Evolutionary conservation across 495 filamentous ascomycete genomes (phyloP).

Genomic region (Aspergillus baeticus): DNA sequence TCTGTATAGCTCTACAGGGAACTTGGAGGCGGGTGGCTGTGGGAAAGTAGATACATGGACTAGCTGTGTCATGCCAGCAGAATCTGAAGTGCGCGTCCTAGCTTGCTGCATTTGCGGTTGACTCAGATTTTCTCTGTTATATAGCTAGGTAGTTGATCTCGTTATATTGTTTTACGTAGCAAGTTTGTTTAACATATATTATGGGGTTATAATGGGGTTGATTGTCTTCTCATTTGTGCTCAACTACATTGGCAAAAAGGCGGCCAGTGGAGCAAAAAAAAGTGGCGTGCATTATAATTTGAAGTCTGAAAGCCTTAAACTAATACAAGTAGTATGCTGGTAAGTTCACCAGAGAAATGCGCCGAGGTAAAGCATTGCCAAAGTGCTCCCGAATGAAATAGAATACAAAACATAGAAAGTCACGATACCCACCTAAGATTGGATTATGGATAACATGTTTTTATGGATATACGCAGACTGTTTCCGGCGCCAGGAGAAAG

Average conservation of each 20-base stretch:
- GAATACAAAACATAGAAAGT: neutral
- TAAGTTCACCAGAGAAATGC: neutral
- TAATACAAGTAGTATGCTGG: neutral
- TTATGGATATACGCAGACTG: no score
- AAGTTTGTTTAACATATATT: no score
- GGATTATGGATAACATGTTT: no score
- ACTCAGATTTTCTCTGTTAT: no score
- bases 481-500: no score
- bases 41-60: slow-evolving; percentile 21
- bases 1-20: slow-evolving; percentile 45
- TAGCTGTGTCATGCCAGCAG: neutral
- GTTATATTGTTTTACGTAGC: no score
- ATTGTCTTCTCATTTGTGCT: no score
- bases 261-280: no score
- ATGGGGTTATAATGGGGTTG: no score
- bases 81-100: neutral
- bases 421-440: neutral
- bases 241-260: no score
- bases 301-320: neutral
- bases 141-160: no score
- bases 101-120: neutral
- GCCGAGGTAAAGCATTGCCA: neutral
- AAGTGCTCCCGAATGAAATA: neutral
- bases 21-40: slow-evolving; percentile 45
- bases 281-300: neutral